Evolutionary conservation across 2,329 filamentous ascomycete genomes (phyloP), one percentile per base, ranked within the genome.

Genomic region (Microcera coccophila): DNA sequence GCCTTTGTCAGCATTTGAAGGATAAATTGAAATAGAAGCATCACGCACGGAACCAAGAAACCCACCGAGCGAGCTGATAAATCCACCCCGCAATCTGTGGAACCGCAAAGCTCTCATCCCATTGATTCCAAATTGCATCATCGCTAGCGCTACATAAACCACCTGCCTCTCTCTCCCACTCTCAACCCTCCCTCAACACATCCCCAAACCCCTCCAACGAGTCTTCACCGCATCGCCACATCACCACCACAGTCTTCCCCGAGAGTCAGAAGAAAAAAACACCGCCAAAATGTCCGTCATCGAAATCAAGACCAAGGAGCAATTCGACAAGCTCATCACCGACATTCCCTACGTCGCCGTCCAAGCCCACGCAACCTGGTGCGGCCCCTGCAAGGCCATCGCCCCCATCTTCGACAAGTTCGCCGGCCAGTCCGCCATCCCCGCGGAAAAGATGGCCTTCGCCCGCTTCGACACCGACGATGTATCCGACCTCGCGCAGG

Each of bases 361-460:
- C 50, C 76, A 82, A 60, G 79, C 81, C 65, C 74, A 69, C 64
- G 78, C 78, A 45, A 66, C 73, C 56, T 82, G 79, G 79, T 82
- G 78, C 64, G 71, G 70, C 29, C 79, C 78, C 20, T 82, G 79
- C 75, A 78, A 77, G 63, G 66, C 67, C 53, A 81, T 82, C 57
- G 73, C 75, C 17, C 78, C 78, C 48, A 54, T 75, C 45, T 81
- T 73, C 69, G 58, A 55, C 45, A 65, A 71, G 57, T 69, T 79
- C 39, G 72, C 77, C 35, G 59, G 59, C 36, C 52, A 53, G 24
- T 52, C 57, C 50, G 50, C 59, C 42, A 49, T 66, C 18, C 66
- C 68, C 15, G n/a, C n/a, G n/a, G 66, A 71, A 39, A 62, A 65
- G 33, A 69, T 75, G 37, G 69, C 70, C 49, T 82, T 82, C 49